Base-by-base conservation (phyloP, 441 rosid genomes). In the Euphorbia corollata region DNA sequence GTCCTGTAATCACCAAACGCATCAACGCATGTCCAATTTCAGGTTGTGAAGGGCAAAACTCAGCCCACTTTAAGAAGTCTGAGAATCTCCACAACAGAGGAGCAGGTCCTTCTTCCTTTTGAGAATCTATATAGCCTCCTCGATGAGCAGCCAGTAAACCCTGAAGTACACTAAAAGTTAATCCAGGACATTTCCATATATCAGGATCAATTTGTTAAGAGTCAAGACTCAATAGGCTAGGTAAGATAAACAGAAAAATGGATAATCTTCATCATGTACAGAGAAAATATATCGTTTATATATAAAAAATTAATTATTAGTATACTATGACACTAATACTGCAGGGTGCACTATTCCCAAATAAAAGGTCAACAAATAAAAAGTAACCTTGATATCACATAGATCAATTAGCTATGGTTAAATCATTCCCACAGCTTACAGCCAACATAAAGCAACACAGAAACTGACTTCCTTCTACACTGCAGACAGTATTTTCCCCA, bases 11-110 rank as follows among this genome's bases (percentile, higher is more conserved):
- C 74, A 92, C 96, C 77, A 95, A 82, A 20, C 99, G 97, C 97
- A 95, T 95, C 80, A 95, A 78, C 53, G 99, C 90, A 83, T 95
- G 98, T 65, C 99, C 99, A 74, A 92, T 88, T 82, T 95, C 97
- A 47, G 96, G 90, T 83, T 92, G 97, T 59, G 98, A 90, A 71
- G 99, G 96, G 78, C 98, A 95, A 74, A 95, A 93, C 82, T 90
- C 93, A 2, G 99, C 96, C 99, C 99, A 92, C 70, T 84, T 95
- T 71, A 90, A 80, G 82, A 95, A 92, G 82, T 95, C 98, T n/a
- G 96, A 88, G 81, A 88, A 88, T 84, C 99, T 87, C 98, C 98
- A 92, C 75, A 95, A 64, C 27, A 92, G 77, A 71, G 99, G 99
- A 81, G 99, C 90, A 13, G 98, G 98, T 45, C 99, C 99, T 83